Conservation (phyloP, 1,284 basidiomycete genomes). For the Albatrellus sp. region DNA sequence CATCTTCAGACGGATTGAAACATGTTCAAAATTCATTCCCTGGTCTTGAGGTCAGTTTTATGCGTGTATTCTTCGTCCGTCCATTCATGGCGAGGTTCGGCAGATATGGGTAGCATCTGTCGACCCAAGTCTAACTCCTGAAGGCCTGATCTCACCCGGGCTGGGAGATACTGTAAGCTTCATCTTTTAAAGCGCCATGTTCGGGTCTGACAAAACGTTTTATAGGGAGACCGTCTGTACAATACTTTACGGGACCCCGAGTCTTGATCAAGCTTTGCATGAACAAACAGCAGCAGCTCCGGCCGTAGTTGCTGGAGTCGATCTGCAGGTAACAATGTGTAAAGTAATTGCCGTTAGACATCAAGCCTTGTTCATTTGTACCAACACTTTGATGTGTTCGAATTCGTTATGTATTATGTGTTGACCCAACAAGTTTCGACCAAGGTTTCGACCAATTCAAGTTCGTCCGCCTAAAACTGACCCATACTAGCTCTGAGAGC, state of each 20-base stretch:
- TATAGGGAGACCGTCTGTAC: conserved; percentile 24
- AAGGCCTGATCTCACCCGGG: conserved; percentile 79
- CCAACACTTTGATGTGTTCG: too few relatives aligned
- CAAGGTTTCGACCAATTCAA: too few relatives aligned
- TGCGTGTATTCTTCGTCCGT: conserved; percentile 2
- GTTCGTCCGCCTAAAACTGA: too few relatives aligned
- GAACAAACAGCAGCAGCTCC: too few relatives aligned
- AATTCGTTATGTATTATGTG: too few relatives aligned
- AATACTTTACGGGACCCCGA: conserved; percentile 20
- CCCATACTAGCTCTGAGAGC: too few relatives aligned
- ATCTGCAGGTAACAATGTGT: too few relatives aligned
- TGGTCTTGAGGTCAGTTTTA: conserved; percentile 59
- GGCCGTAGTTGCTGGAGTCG: too few relatives aligned
- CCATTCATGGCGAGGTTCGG: neutral
- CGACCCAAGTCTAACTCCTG: conserved; percentile 56
- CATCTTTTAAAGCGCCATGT: neutral
- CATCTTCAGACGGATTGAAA: conserved; percentile 62
- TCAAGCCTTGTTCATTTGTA: too few relatives aligned
- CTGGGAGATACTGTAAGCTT: conserved; percentile 67
- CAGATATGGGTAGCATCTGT: conserved; percentile 81
- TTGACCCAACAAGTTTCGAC: too few relatives aligned
- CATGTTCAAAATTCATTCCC: conserved; percentile 61
- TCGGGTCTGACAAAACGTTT: neutral
- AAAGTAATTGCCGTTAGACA: too few relatives aligned
- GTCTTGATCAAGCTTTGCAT: too few relatives aligned